These are phyloP conservation scores for Penicillium arizonense DNA, from an alignment of 495 filamentous ascomycete genomes.

Conservation along the genomic window DNA sequence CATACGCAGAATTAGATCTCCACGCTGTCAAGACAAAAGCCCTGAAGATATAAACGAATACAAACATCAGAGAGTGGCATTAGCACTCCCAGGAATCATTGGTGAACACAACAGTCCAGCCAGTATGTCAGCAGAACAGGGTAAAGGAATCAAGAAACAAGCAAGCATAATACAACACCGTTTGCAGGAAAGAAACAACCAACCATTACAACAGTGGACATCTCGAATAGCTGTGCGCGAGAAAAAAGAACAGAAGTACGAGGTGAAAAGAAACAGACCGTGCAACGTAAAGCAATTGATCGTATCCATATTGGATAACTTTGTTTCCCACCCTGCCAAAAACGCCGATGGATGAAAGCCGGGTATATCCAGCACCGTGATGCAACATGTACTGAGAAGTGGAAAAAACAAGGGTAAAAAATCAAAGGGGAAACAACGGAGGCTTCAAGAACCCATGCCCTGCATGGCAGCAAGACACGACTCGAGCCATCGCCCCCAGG, in stretches of 20 bases:
- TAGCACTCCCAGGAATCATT: constrained; percentile 6
- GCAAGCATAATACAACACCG: constrained; percentile 8
- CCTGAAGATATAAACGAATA: background rate
- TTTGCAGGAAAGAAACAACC: constrained; percentile 14
- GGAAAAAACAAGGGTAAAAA: constrained; percentile 2
- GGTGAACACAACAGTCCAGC: constrained; percentile 4
- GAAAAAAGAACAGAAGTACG: constrained; percentile 10
- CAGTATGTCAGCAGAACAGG: background rate
- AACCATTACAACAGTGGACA: constrained; percentile 32
- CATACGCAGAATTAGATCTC: constrained; percentile 7
- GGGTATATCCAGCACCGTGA: constrained; percentile 57
- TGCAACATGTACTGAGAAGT: constrained; percentile 51
- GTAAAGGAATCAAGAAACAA: background rate
- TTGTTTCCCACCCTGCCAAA: constrained; percentile 24
- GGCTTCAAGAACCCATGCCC: constrained; percentile 5
- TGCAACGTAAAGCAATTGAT: constrained; percentile 19
- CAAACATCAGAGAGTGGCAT: constrained; percentile 5
- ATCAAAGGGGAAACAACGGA: constrained; percentile 15
- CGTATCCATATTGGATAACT: constrained; percentile 30
- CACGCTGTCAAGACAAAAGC: background rate
- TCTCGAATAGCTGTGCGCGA: constrained; percentile 11
- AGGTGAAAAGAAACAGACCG: constrained; percentile 11
- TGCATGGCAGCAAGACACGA: background rate
- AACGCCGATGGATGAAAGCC: constrained; percentile 50
- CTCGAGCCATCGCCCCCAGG: constrained; percentile 6